These are phyloP conservation scores for Capniomyces stellatus DNA, from an alignment of 371 early-diverging fungal genomes.

Conservation along the genomic window DNA sequence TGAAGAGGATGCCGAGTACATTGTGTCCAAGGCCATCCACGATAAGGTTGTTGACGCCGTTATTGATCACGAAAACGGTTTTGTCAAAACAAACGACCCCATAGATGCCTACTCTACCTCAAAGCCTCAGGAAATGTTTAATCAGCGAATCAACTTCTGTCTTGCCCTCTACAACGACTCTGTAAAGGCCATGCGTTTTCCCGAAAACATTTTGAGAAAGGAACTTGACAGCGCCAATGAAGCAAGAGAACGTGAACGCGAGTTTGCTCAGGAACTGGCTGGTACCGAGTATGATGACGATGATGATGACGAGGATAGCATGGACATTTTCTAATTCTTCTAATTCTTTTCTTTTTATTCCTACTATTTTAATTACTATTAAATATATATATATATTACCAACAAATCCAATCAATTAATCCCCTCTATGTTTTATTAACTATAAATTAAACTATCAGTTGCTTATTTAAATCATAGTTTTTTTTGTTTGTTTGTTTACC, in stretches of 20 bases:
- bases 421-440: too few relatives aligned
- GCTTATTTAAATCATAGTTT: too few relatives aligned
- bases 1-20: conserved; percentile 95
- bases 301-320: conserved; percentile 3
- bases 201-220: conserved; percentile 52
- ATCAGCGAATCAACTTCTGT: conserved; percentile 88
- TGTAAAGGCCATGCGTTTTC: conserved; percentile 94
- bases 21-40: conserved; percentile 94
- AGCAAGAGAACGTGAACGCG: conserved; percentile 74
- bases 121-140: conserved; percentile 88
- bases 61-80: conserved; percentile 83
- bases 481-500: too few relatives aligned
- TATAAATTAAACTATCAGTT: too few relatives aligned
- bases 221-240: conserved; percentile 73
- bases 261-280: conserved; percentile 77
- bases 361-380: too few relatives aligned
- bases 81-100: conserved; percentile 79
- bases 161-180: conserved; percentile 88
- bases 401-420: too few relatives aligned
- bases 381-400: too few relatives aligned
- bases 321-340: not conserved
- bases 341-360: not conserved
- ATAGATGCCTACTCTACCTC: conserved; percentile 87
- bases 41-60: conserved; percentile 95
- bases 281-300: conserved; percentile 67